Conservation (phyloP, 352 stramenopile genomes). For the Peronospora tabacina region DNA sequence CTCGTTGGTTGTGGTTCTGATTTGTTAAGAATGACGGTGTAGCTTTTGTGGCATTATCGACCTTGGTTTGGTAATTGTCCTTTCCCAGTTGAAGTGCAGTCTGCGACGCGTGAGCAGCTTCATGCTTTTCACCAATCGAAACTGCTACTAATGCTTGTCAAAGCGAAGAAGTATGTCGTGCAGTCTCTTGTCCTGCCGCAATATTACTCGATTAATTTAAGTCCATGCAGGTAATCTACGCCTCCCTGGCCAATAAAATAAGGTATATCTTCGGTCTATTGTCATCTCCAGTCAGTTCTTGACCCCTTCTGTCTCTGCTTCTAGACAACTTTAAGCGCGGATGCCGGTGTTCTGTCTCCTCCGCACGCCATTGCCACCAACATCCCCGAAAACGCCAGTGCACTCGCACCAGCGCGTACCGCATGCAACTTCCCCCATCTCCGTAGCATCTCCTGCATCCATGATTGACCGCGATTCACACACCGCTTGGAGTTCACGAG, state of each 20-base stretch:
- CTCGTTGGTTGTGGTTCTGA: background rate
- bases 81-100: conserved; percentile 17
- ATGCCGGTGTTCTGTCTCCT: conserved; percentile 19
- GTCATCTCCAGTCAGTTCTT: conserved; percentile 1
- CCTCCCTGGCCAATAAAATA: conserved; percentile 27
- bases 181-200: background rate
- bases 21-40: conserved; percentile 11
- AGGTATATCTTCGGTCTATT: conserved; percentile 7
- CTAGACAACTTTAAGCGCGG: conserved; percentile 6
- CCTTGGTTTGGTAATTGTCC: conserved; percentile 4
- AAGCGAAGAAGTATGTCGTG: background rate
- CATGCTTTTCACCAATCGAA: conserved; percentile 2
- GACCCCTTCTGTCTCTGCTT: background rate
- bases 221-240: conserved; percentile 1
- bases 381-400: conserved; percentile 54
- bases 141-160: conserved; percentile 8
- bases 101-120: conserved; percentile 23
- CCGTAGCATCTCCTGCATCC: conserved; percentile 46
- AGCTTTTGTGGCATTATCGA: background rate
- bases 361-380: conserved; percentile 48
- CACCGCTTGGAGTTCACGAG: conserved; percentile 45
- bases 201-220: no score
- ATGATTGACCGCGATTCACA: conserved; percentile 30
- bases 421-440: conserved; percentile 52
- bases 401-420: conserved; percentile 41